phyloP scores from a whole-genome alignment of 306 rosid genomes.

The Cucumis sativus region Cucumber_9930_V3 NC_026656.2:11077001-11077500 shows the following conservation, averaged over 20 bases:
- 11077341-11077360: background rate
- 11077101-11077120: too few relatives aligned
- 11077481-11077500: conserved; percentile 75
- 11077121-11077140: too few relatives aligned
- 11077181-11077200: too few relatives aligned
- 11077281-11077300: background rate
- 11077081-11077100: too few relatives aligned
- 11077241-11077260: background rate
- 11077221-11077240: too few relatives aligned
- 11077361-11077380: background rate
- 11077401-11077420: background rate
- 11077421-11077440: conserved; percentile 16
- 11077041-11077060: too few relatives aligned
- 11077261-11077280: background rate
- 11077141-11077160: too few relatives aligned
- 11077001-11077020: too few relatives aligned
- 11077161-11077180: too few relatives aligned
- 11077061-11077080: too few relatives aligned
- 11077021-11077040: too few relatives aligned
- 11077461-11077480: conserved; percentile 33
- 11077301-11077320: background rate
- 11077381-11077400: background rate
- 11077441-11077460: conserved; percentile 33
- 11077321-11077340: background rate
- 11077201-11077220: too few relatives aligned